phyloP scores from a whole-genome alignment of 2,329 filamentous ascomycete species.

The Colletotrichum eremochloae region DNA sequence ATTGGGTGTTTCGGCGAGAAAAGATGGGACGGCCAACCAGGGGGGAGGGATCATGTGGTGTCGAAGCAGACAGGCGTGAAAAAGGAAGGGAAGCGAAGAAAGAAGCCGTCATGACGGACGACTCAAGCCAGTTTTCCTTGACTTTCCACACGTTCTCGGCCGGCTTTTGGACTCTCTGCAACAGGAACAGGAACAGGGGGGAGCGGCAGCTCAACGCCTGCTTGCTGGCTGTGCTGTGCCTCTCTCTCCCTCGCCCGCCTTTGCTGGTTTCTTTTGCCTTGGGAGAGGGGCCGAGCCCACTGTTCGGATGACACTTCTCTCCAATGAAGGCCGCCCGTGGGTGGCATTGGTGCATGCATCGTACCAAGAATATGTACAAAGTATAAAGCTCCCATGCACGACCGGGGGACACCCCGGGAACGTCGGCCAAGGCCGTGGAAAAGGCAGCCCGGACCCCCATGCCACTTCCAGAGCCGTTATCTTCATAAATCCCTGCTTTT shows the following conservation, averaged over 20 bases:
- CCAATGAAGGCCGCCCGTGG: constrained; percentile 21
- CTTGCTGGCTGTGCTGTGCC: background rate
- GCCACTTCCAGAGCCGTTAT: constrained; percentile 35
- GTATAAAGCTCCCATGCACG: background rate
- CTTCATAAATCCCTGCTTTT: constrained; percentile 35
- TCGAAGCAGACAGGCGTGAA: background rate
- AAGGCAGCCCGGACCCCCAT: constrained; percentile 7
- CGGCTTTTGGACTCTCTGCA: background rate
- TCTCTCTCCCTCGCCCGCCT: background rate
- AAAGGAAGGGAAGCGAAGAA: background rate
- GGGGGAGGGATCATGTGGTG: background rate
- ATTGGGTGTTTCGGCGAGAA: constrained; percentile 35
- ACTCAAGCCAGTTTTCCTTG: background rate
- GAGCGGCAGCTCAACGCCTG: background rate
- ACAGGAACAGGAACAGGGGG: background rate
- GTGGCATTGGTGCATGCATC: background rate
- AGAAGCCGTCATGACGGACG: constrained; percentile 6
- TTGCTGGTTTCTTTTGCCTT: background rate
- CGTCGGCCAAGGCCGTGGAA: constrained; percentile 18
- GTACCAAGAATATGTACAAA: no score
- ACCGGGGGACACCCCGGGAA: constrained; percentile 12
- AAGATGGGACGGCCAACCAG: constrained; percentile 15
- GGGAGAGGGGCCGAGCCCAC: constrained; percentile 4
- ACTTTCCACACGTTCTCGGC: background rate
- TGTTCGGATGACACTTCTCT: constrained; percentile 13